A percentile compares a stretch with the other conserved stretches of the same genome.
Conservation (phyloP, 2,329 filamentous ascomycete species). For the Cladosporium sp. region DNA sequence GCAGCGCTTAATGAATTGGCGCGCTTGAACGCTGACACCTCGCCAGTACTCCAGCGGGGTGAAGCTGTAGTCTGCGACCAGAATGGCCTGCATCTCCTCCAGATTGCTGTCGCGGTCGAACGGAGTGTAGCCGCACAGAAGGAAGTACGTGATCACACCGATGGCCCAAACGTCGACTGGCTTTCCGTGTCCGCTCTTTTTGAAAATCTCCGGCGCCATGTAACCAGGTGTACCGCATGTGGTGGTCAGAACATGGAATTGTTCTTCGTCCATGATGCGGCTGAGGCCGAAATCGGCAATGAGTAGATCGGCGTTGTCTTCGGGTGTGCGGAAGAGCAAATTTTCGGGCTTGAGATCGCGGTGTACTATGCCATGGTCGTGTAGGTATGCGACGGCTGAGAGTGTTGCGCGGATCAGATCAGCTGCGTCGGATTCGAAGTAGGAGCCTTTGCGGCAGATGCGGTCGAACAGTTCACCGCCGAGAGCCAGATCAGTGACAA, state of each 20-base stretch:
- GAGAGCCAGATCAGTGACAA: constrained; percentile 93
- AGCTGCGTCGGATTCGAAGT: constrained; percentile 95
- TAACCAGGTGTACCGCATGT: constrained; percentile 97
- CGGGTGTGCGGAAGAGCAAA: constrained; percentile 89
- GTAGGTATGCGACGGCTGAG: constrained; percentile 95
- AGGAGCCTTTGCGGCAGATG: constrained; percentile 96
- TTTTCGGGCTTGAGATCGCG: constrained; percentile 98
- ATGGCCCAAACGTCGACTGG: constrained; percentile 98
- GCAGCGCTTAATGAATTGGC: constrained; percentile 89
- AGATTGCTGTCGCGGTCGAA: constrained; percentile 97
- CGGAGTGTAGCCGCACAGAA: constrained; percentile 95
- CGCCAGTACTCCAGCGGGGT: constrained; percentile 95
- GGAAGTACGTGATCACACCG: constrained; percentile 97
- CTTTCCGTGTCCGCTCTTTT: constrained; percentile 96
- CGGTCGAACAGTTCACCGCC: constrained; percentile 97
- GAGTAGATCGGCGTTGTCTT: constrained; percentile 93
- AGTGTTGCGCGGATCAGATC: constrained; percentile 92
- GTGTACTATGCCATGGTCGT: constrained; percentile 98
- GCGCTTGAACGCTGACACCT: constrained; percentile 74
- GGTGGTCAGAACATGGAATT: constrained; percentile 95
- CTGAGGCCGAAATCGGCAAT: constrained; percentile 97
- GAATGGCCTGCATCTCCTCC: constrained; percentile 98
- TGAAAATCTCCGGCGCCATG: constrained; percentile 99
- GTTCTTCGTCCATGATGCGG: constrained; percentile 97
- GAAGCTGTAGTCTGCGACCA: constrained; percentile 94